Conservation (phyloP, 139 green algal species). For the Yamagishiella unicocca region DNA sequence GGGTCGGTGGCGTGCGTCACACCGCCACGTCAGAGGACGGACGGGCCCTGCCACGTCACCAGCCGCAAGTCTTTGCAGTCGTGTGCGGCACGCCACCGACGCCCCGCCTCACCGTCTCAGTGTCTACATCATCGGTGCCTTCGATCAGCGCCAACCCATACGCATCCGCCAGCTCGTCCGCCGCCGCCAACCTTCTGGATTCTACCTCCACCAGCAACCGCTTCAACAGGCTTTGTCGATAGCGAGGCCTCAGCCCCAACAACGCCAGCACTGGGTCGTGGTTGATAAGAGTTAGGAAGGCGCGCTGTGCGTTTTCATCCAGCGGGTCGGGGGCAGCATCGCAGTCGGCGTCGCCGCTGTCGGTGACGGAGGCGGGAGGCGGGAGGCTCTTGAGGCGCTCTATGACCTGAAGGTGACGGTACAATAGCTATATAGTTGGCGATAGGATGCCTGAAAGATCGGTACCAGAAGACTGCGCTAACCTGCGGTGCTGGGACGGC, state of each 20-base stretch:
- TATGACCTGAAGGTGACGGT: not conserved
- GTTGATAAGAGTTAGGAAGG: not conserved
- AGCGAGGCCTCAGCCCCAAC: not conserved
- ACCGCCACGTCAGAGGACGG: too few species aligned
- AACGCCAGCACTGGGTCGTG: not conserved
- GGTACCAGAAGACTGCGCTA: too few species aligned
- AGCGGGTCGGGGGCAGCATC: not conserved
- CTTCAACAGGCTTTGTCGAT: conserved; percentile 3
- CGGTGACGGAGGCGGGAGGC: not conserved
- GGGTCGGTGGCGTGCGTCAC: too few species aligned
- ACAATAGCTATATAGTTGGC: too few species aligned
- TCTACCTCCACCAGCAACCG: conserved; percentile 34
- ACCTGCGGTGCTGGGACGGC: conserved; percentile 4
- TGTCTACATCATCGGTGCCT: too few species aligned
- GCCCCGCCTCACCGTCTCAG: too few species aligned
- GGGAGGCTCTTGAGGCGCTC: not conserved
- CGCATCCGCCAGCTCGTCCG: conserved; percentile 24
- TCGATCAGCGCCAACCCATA: not conserved
- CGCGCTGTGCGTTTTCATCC: not conserved
- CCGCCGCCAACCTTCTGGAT: not conserved
- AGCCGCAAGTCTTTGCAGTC: too few species aligned
- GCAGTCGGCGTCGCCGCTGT: not conserved
- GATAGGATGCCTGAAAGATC: too few species aligned
- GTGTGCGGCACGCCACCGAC: too few species aligned
- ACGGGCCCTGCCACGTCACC: too few species aligned